Evolutionary conservation across 23 red algal species (phyloP).

Genomic region (Gracilaria vermiculophylla): DNA sequence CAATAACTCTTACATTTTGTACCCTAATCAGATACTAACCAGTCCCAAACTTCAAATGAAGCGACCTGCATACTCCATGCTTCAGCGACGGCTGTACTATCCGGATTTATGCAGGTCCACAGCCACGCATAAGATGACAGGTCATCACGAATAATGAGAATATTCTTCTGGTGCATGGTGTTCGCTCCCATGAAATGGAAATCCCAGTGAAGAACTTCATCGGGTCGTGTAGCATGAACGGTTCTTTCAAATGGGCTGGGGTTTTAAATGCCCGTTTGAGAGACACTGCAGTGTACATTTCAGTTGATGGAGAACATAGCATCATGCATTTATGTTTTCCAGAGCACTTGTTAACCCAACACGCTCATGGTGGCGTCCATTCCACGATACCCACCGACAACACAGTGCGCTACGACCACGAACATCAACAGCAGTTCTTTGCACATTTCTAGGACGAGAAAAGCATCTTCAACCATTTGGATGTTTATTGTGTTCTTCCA

Average conservation of each 20-base stretch:
- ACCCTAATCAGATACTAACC: not conserved
- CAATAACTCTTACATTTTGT: too few species aligned
- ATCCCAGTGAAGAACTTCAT: not conserved
- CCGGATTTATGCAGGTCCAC: not conserved
- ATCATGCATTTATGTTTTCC: conserved; percentile 7
- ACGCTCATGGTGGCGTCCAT: conserved; percentile 2
- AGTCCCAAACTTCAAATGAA: not conserved
- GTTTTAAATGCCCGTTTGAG: not conserved
- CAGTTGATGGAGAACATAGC: not conserved
- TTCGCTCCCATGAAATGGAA: not conserved
- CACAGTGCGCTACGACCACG: conserved; percentile 10
- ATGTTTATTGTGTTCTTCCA: not conserved
- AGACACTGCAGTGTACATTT: conserved; percentile 18
- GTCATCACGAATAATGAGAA: conserved; percentile 25
- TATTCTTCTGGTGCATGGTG: not conserved
- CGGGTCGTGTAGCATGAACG: not conserved
- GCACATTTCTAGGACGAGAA: not conserved
- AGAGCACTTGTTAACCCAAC: not conserved
- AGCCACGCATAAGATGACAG: not conserved
- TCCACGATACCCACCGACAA: not conserved
- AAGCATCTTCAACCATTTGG: not conserved
- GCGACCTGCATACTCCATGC: not conserved
- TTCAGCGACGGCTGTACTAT: not conserved
- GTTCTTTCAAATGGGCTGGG: not conserved
- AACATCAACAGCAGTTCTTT: conserved; percentile 5